Base-by-base conservation (phyloP, 257 asterid species). In the Fraxinus cuspidata region DNA sequence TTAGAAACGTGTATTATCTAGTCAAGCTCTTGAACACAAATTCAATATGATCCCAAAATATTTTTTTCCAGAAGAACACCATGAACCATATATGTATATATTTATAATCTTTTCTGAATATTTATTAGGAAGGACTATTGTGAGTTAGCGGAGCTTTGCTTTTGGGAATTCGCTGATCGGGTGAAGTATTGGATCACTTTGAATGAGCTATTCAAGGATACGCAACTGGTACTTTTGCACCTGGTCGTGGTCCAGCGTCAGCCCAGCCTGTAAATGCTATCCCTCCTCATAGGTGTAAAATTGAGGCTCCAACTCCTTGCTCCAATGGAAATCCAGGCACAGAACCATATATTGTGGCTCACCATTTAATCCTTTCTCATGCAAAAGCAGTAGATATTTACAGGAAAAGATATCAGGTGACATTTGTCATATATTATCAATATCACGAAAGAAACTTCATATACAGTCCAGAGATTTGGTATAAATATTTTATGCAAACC, bases 81-180 rank as follows among this genome's bases (percentile, higher is more conserved):
- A 40, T 2, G 49, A 40, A 40, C 2, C 49, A 40, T 40, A 2
- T 40, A 40, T 40, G 49, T 11, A 40, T 40, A 40, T 11, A 10
- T 40, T 16, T 7, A 53, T 5, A 5, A 53, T 5, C 6, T 80
- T 78, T 25, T 13, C 6, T 44, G 19, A 13, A 44, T 16, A 44
- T 16, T 6, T 16, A 3, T 35, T 75, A 83, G 88, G 71, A 71
- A 71, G 2, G 88, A 87, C 60, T 87, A 80, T 63, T 76, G 65
- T 1, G 88, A 87, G 29, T 87, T 42, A 9, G 88, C 85, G 1
- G 84, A 87, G 8, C 68, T 85, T 5, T 87, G 91, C 47, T 83
- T 85, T 51, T 82, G 77, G 66, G 87, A 87, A 67, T 87, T 87
- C n/a, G 91, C 87, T 0, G 88, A 87, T 40, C 81, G 87, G 4